A percentile compares a stretch with the other conserved stretches of the same genome.
Evolutionary conservation across 345 rosid genomes (phyloP).

Genomic region (Rhodamnia rubescens): DNA sequence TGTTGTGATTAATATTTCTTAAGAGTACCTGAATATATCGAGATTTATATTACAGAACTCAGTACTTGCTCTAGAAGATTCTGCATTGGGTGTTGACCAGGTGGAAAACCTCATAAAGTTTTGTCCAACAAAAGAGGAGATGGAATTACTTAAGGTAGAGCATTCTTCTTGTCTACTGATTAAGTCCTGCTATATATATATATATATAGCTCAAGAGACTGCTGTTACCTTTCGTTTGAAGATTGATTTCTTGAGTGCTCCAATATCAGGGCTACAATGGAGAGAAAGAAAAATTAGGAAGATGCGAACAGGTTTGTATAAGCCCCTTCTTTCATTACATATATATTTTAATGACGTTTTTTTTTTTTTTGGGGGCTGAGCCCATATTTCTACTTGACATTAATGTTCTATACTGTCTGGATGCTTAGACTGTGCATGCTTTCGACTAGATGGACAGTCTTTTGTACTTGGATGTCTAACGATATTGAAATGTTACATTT

Average conservation of each 20-base stretch:
- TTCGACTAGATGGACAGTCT: background rate
- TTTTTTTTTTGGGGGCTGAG: background rate
- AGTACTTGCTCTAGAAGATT: slow-evolving; percentile 73
- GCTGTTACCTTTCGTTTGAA: background rate
- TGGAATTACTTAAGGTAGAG: slow-evolving; percentile 73
- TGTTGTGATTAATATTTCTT: background rate
- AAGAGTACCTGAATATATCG: background rate
- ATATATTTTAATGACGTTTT: too few relatives aligned
- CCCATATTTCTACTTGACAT: background rate
- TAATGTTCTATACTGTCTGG: background rate
- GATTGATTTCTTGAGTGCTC: background rate
- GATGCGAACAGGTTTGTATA: slow-evolving; percentile 68
- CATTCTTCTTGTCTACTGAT: background rate
- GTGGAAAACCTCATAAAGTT: slow-evolving; percentile 86
- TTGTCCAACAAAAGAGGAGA: slow-evolving; percentile 91
- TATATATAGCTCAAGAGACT: background rate
- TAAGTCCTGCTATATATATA: background rate
- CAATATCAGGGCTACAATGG: slow-evolving; percentile 63
- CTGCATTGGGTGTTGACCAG: slow-evolving; percentile 73
- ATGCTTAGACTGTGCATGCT: background rate
- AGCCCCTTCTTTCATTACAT: background rate
- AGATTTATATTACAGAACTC: slow-evolving; percentile 36
- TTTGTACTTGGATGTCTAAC: background rate
- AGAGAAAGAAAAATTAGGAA: slow-evolving; percentile 79
- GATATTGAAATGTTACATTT: background rate